These are phyloP conservation scores for Erodium moschatum DNA, from an alignment of 441 rosid species.

Conservation along the genomic window DNA sequence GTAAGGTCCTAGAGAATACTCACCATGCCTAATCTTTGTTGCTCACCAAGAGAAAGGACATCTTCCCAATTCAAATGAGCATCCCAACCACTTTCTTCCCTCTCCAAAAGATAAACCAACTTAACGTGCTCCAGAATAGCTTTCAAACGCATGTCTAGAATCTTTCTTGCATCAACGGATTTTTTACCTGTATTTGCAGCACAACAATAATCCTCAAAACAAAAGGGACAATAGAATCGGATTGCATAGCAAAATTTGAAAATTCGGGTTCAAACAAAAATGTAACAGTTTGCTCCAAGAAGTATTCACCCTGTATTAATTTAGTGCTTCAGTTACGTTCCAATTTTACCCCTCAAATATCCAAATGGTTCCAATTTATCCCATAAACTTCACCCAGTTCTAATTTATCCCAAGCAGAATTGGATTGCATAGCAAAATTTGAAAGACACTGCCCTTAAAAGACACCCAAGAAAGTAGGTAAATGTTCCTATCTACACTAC, in stretches of 20 bases:
- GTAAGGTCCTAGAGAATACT: neutral
- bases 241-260: neutral
- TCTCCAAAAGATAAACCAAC: conserved; percentile 74
- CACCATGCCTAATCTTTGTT: conserved; percentile 47
- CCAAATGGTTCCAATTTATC: conserved; percentile 75
- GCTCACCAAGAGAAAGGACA: conserved; percentile 91
- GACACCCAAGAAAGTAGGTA: too few species aligned
- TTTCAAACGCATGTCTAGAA: conserved; percentile 59
- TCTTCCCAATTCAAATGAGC: conserved; percentile 86
- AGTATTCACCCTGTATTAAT: neutral
- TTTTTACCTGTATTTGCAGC: conserved; percentile 37
- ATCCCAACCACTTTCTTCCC: conserved; percentile 90
- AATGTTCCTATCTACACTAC: too few species aligned
- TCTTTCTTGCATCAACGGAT: conserved; percentile 29
- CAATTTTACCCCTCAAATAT: conserved; percentile 52
- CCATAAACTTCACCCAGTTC: conserved; percentile 23
- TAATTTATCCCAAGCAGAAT: too few species aligned
- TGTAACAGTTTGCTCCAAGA: too few species aligned
- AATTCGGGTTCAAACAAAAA: neutral
- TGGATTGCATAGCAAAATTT: too few species aligned
- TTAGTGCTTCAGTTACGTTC: conserved; percentile 1
- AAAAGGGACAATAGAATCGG: neutral
- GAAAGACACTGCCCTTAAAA: too few species aligned
- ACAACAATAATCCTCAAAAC: conserved; percentile 13
- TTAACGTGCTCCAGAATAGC: conserved; percentile 78